Percentiles rank a stretch among this genome's conserved stretches.
phyloP scores from a whole-genome alignment of 495 filamentous ascomycete genomes.

The Cenococcum geophilum region DNA sequence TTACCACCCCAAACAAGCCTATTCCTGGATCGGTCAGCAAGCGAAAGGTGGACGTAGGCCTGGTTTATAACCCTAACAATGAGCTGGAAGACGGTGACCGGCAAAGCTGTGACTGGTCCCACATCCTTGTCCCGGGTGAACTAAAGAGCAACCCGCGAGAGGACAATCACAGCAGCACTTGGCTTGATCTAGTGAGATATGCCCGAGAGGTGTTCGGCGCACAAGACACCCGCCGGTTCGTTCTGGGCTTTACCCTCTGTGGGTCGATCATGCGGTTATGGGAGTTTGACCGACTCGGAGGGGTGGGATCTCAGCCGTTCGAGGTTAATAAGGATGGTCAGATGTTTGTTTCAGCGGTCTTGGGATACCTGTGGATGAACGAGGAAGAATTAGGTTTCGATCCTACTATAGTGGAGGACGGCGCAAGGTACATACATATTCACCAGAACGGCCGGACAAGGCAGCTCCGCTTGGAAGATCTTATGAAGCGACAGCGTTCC shows the following conservation, averaged over 20 bases:
- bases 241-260: slow-evolving; percentile 25
- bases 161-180: slow-evolving; percentile 11
- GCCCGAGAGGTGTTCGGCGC: slow-evolving; percentile 21
- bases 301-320: background rate
- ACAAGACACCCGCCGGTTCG: slow-evolving; percentile 24
- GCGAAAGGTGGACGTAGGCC: slow-evolving; percentile 19
- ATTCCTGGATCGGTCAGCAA: slow-evolving; percentile 27
- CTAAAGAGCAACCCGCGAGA: slow-evolving; percentile 21
- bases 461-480: background rate
- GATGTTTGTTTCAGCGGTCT: slow-evolving; percentile 18
- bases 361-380: slow-evolving; percentile 7
- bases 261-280: slow-evolving; percentile 26
- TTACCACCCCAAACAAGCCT: slow-evolving; percentile 23
- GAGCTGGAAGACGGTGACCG: slow-evolving; percentile 10
- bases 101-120: slow-evolving; percentile 13
- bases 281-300: slow-evolving; percentile 15
- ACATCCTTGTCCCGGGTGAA: slow-evolving; percentile 25
- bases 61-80: slow-evolving; percentile 12
- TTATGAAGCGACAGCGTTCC: slow-evolving; percentile 6
- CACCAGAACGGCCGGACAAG: slow-evolving; percentile 6
- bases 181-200: slow-evolving; percentile 22
- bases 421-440: slow-evolving; percentile 8
- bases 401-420: slow-evolving; percentile 2
- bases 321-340: slow-evolving; percentile 15
- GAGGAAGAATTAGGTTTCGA: slow-evolving; percentile 3